Base-by-base conservation (phyloP, 179 eudicot species). In the Gypsophila paniculata region DNA sequence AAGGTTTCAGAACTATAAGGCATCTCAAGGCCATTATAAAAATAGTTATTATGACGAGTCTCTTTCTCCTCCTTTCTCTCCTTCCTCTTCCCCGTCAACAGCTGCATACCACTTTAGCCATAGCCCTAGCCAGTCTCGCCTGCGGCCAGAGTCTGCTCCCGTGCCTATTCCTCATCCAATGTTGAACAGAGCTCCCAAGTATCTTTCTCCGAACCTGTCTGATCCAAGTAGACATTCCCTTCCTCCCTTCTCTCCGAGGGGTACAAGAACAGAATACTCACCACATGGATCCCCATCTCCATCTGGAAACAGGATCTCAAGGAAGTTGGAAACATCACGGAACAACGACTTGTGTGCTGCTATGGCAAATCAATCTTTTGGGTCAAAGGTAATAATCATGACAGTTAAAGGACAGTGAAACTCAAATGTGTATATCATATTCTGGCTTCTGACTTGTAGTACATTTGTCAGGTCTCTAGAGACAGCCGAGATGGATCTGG, bases 61-160 rank as follows among this genome's bases (percentile, higher is more conserved):
- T 73, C 84, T 88, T 73, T 94, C 99, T 65, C 99, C 99, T 69
- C 99, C 99, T 39, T 90, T 91, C 76, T 94, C 99, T 22, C 86
- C 91, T 26, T 89, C 96, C 78, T 88, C 96, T 58, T 86, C 94
- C 17, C 95, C 96, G 32, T 94, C 96, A 49, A 80, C 88, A n/a
- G 91, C 97, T 10, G 77, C 87, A 42, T 71, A 88, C 78, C 75
- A 84, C 62, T 77, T 81, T 14, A 69, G 84, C 61, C 82, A 82
- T 49, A 85, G 89, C 74, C 84, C 82, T 59, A 77, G 79, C 66
- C 86, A 83, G 68, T 82, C 83, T 49, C 90, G 88, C 42, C 74
- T 77, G 42, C 83, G 83, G 59, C 76, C 89, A 38, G 97, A 89
- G 82, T 86, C 93, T 69, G 86, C 97, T 51, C 99, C 99, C 65